These are phyloP conservation scores for Mortierella hygrophila DNA, from an alignment of 192 early-diverging fungal genomes.

Conservation along the genomic window DNA sequence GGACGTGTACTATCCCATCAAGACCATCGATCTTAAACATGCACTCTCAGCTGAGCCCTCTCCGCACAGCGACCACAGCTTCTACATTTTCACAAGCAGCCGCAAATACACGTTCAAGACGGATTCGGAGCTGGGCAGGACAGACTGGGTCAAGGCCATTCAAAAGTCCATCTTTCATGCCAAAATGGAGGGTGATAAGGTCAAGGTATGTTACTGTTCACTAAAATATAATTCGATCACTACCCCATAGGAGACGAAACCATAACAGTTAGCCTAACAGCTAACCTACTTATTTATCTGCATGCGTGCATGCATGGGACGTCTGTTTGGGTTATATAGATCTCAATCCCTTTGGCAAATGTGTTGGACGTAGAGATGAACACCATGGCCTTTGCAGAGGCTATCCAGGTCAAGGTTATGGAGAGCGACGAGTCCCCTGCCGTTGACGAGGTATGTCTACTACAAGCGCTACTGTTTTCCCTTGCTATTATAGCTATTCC, in stretches of 20 bases:
- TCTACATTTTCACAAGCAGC: constrained; percentile 62
- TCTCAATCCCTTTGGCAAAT: constrained; percentile 67
- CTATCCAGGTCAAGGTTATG: constrained; percentile 64
- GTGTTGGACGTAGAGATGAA: constrained; percentile 68
- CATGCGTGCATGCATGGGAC: neutral
- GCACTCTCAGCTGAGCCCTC: constrained; percentile 63
- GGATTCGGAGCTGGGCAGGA: constrained; percentile 62
- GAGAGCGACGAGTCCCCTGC: constrained; percentile 66
- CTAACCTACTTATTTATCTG: neutral
- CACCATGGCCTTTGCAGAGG: constrained; percentile 63
- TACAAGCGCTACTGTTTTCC: neutral
- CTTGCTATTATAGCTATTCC: neutral
- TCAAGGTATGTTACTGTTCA: constrained; percentile 55
- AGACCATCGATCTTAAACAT: constrained; percentile 72
- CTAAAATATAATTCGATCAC: neutral
- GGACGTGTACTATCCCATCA: constrained; percentile 72
- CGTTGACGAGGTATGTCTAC: constrained; percentile 66
- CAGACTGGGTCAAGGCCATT: constrained; percentile 73
- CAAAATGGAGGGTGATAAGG: constrained; percentile 67
- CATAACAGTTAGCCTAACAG: neutral
- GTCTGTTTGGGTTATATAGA: constrained; percentile 12
- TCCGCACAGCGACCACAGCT: constrained; percentile 53
- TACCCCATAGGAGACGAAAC: too few species aligned
- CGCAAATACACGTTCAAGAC: constrained; percentile 69
- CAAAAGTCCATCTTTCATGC: constrained; percentile 70